Conservation (phyloP, 495 filamentous ascomycete species). For the Pseudoneurospora amorphoporcata region DNA sequence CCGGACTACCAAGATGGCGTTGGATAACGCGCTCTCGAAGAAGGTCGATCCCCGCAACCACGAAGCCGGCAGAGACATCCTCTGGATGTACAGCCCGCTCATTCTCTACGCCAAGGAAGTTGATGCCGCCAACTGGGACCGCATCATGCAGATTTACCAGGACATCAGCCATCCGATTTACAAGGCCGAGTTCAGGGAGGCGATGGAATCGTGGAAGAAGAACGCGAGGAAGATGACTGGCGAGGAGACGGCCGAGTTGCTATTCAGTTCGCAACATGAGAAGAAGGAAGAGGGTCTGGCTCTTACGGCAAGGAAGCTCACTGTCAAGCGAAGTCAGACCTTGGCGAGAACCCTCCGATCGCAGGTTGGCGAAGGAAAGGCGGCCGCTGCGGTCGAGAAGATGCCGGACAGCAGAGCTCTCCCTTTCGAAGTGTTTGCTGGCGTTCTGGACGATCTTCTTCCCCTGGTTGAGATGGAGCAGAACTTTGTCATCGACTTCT, state of each 20-base stretch:
- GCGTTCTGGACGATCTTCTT: constrained; percentile 65
- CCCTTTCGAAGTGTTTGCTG: constrained; percentile 74
- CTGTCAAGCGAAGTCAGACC: constrained; percentile 76
- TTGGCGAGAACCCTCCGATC: constrained; percentile 68
- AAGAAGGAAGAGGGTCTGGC: constrained; percentile 62
- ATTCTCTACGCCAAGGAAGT: constrained; percentile 80
- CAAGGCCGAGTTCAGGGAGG: constrained; percentile 71
- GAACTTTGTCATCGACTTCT: constrained; percentile 89
- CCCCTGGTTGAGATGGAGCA: constrained; percentile 80
- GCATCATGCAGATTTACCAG: constrained; percentile 69
- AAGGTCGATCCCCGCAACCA: constrained; percentile 45
- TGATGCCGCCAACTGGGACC: constrained; percentile 69
- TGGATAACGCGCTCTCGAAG: constrained; percentile 42
- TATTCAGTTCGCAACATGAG: constrained; percentile 84
- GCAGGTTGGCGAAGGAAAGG: constrained; percentile 51
- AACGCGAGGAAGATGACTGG: constrained; percentile 64
- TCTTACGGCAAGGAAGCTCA: constrained; percentile 77
- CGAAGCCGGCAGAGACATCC: constrained; percentile 38
- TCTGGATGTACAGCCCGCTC: constrained; percentile 80
- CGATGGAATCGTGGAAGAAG: constrained; percentile 72
- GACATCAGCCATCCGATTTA: constrained; percentile 64
- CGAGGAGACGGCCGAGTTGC: constrained; percentile 68
- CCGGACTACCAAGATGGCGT: constrained; percentile 48
- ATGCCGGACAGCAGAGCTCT: constrained; percentile 54
- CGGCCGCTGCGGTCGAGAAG: constrained; percentile 48